Percentiles rank a stretch among this genome's conserved stretches.
phyloP scores from a whole-genome alignment of 306 rosid genomes.

The Gynostemma pentaphyllum region DNA sequence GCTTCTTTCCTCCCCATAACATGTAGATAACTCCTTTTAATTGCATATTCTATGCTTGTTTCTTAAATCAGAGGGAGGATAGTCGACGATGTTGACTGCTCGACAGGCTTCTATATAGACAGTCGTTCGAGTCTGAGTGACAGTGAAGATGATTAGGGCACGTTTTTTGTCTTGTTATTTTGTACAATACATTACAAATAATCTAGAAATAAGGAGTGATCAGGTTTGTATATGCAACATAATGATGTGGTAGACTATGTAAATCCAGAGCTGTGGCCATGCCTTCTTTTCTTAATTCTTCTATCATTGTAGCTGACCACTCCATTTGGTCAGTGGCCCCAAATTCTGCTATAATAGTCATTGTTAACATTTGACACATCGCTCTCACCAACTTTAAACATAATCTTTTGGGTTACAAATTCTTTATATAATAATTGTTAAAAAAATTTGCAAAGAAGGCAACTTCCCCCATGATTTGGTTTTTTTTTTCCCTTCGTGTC shows the following conservation, averaged over 20 bases:
- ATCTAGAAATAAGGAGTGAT: neutral
- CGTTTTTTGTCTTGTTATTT: neutral
- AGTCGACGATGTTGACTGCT: slow-evolving; percentile 50
- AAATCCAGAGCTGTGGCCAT: neutral
- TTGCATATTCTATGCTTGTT: neutral
- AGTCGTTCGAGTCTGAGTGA: slow-evolving; percentile 48
- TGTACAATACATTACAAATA: neutral
- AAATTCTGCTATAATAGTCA: no score
- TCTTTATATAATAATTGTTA: no score
- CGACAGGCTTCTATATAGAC: slow-evolving; percentile 50
- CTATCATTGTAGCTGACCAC: neutral
- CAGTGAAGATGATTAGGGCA: slow-evolving; percentile 50
- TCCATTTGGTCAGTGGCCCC: neutral
- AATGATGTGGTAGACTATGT: neutral
- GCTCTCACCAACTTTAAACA: no score
- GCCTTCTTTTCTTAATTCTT: neutral
- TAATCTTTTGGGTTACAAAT: no score
- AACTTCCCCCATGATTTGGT: no score
- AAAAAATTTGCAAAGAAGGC: no score
- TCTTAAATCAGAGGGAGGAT: slow-evolving; percentile 56
- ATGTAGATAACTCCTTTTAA: neutral
- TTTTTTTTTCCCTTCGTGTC: no score
- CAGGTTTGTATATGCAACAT: neutral
- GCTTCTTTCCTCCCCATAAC: slow-evolving; percentile 2
- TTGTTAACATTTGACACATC: no score